Evolutionary conservation across 1,284 basidiomycete genomes (phyloP).

Genomic region (Xanthoconium separans): DNA sequence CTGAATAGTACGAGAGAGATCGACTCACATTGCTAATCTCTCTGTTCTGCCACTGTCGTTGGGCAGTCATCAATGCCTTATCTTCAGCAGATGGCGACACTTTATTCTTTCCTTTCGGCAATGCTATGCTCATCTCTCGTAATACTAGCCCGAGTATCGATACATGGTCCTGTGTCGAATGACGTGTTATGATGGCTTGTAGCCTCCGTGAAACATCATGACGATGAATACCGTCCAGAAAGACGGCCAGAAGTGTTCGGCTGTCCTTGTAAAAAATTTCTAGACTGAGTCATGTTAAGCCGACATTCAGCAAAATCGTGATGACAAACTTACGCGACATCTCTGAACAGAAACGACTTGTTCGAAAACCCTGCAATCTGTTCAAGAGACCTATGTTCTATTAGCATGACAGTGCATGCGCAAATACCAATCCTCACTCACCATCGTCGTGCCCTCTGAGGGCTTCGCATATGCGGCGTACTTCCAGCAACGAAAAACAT

Average conservation of each 20-base stretch:
- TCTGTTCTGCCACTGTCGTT: conserved; percentile 79
- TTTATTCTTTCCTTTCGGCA: conserved; percentile 38
- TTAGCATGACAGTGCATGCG: conserved; percentile 51
- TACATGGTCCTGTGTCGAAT: conserved; percentile 27
- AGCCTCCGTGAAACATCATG: conserved; percentile 65
- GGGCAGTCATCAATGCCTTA: conserved; percentile 69
- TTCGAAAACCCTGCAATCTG: conserved; percentile 80
- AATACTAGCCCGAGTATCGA: conserved; percentile 26
- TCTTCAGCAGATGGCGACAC: conserved; percentile 38
- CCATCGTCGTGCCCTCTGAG: conserved; percentile 80
- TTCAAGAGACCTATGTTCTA: conserved; percentile 64
- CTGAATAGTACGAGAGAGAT: neutral
- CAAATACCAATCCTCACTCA: conserved; percentile 37
- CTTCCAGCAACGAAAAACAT: conserved; percentile 86
- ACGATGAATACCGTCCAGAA: conserved; percentile 67
- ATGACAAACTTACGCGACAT: conserved; percentile 69
- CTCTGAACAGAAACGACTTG: conserved; percentile 85
- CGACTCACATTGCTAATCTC: conserved; percentile 83
- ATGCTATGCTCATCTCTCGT: conserved; percentile 32
- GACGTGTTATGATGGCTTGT: conserved; percentile 42
- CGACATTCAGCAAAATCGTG: neutral
- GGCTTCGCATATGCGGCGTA: conserved; percentile 74
- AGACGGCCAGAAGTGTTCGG: conserved; percentile 78
- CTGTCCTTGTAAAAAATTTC: conserved; percentile 91
- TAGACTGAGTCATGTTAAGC: conserved; percentile 45